These are phyloP conservation scores for Russula sp. DNA, from an alignment of 768 basidiomycete species.

Conservation along the genomic window DNA sequence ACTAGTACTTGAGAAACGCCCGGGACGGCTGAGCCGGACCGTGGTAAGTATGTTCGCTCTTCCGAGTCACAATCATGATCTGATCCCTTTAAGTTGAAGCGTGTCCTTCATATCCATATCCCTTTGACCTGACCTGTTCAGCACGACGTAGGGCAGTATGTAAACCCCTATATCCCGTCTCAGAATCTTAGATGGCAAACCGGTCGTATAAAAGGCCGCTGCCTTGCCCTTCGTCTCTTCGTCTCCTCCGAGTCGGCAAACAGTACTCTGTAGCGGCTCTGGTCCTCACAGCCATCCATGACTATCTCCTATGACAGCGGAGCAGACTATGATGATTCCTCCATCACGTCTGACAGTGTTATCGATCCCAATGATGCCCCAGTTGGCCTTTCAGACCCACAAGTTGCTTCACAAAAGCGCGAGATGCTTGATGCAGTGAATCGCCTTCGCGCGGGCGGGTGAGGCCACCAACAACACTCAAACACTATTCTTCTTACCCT, in stretches of 20 bases:
- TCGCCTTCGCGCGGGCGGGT: slow-evolving; percentile 59
- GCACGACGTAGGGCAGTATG: too few species aligned
- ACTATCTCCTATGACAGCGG: neutral
- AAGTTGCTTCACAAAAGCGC: slow-evolving; percentile 38
- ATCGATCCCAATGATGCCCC: slow-evolving; percentile 18
- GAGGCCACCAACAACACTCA: slow-evolving; percentile 13
- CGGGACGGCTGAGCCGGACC: too few species aligned
- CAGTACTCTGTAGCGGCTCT: neutral
- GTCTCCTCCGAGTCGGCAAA: neutral
- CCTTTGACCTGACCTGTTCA: neutral
- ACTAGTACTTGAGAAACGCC: too few species aligned
- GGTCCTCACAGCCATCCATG: neutral
- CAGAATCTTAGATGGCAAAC: neutral
- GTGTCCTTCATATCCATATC: too few species aligned
- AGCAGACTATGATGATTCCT: neutral
- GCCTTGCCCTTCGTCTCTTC: neutral
- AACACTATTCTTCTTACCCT: slow-evolving; percentile 10
- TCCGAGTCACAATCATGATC: too few species aligned
- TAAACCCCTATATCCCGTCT: neutral
- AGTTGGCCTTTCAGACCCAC: slow-evolving; percentile 50
- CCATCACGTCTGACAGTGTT: too few species aligned
- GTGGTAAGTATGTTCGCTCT: too few species aligned
- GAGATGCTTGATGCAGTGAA: slow-evolving; percentile 56
- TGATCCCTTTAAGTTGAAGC: too few species aligned
- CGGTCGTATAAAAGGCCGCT: neutral